phyloP scores from a whole-genome alignment of 192 early-diverging fungal species.

The Podila epicladia region DNA sequence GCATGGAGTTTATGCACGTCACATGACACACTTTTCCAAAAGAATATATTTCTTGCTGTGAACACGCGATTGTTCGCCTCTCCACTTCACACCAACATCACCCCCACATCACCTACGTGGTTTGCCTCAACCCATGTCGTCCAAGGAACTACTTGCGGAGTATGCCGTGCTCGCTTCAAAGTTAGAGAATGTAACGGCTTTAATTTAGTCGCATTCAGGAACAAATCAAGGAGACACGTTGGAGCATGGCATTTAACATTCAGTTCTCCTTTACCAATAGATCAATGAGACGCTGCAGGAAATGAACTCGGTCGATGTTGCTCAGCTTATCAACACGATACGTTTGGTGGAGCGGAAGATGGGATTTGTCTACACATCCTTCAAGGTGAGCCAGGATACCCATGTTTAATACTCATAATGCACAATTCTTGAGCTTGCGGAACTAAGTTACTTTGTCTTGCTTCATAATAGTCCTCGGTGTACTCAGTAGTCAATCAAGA shows the following conservation, averaged over 20 bases:
- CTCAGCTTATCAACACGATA: conserved; percentile 50
- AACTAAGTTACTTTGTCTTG: no score
- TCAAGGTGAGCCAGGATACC: conserved; percentile 18
- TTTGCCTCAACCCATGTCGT: conserved; percentile 19
- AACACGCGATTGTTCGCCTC: background rate
- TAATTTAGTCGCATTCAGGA: background rate
- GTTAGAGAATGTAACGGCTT: conserved; percentile 33
- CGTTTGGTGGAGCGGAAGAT: conserved; percentile 46
- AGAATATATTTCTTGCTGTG: no score
- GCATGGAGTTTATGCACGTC: no score
- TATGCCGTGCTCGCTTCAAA: conserved; percentile 26
- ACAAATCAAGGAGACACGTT: background rate
- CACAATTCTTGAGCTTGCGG: background rate
- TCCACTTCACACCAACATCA: background rate
- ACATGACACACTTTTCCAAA: no score
- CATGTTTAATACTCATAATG: no score
- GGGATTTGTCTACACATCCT: conserved; percentile 45
- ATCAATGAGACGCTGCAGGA: conserved; percentile 43
- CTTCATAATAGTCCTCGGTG: conserved; percentile 29
- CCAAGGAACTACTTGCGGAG: conserved; percentile 41
- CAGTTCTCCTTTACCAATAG: conserved; percentile 3
- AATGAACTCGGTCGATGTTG: conserved; percentile 44
- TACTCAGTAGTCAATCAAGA: conserved; percentile 2
- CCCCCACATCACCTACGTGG: no score
- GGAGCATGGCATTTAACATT: background rate